Evolutionary conservation across 2,329 filamentous ascomycete species (phyloP).

Genomic region (Trichoderma sp.): DNA sequence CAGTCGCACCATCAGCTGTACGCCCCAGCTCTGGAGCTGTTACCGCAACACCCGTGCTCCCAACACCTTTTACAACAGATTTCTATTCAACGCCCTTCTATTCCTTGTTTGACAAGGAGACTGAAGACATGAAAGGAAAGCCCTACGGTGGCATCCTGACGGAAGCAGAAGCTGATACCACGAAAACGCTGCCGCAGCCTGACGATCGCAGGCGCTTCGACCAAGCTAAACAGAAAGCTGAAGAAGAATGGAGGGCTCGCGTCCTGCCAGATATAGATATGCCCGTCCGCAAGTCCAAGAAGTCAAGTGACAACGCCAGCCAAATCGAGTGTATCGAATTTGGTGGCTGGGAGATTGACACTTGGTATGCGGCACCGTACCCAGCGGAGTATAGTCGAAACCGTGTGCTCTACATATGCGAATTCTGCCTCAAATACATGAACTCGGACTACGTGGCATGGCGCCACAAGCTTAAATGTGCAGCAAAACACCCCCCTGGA

Average conservation of each 20-base stretch:
- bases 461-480: conserved; percentile 96
- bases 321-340: conserved; percentile 99
- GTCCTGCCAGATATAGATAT: conserved; percentile 60
- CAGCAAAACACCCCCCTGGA: conserved; percentile 92
- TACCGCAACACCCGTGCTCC: conserved; percentile 39
- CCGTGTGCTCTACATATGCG: conserved; percentile 95
- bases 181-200: conserved; percentile 78
- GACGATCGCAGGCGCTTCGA: conserved; percentile 86
- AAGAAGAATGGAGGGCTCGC: conserved; percentile 83
- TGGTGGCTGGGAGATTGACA: conserved; percentile 96
- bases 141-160: conserved; percentile 93
- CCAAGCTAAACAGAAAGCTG: conserved; percentile 83
- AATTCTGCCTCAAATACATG: conserved; percentile 99
- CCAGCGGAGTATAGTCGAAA: conserved; percentile 98
- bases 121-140: conserved; percentile 86
- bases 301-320: conserved; percentile 81
- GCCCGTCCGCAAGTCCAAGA: conserved; percentile 67
- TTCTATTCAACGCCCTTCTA: conserved; percentile 78
- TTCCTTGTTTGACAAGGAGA: conserved; percentile 84
- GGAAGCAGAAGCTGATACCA: conserved; percentile 87
- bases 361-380: conserved; percentile 97
- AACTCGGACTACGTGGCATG: conserved; percentile 98
- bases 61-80: conserved; percentile 58
- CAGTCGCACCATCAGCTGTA: conserved; percentile 30
- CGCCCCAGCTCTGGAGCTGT: conserved; percentile 27